Conservation (phyloP, 345 rosid genomes). For the Linum tenue region DNA sequence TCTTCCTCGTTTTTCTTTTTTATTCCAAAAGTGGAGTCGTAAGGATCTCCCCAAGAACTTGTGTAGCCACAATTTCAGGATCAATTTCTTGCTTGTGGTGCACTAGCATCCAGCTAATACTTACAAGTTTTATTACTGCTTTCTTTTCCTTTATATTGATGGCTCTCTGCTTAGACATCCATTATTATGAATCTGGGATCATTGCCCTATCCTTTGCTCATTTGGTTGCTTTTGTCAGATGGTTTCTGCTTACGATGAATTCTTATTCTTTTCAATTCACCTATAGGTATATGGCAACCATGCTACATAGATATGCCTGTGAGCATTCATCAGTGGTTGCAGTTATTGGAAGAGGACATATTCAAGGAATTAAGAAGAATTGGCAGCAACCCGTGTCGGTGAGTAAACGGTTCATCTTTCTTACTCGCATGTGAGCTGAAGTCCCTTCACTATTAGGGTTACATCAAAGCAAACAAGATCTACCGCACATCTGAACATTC, state of each 20-base stretch:
- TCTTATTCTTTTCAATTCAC: not conserved
- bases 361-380: conserved; percentile 70
- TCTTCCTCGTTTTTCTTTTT: conserved; percentile 1
- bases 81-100: no score
- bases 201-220: no score
- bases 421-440: no score
- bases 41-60: no score
- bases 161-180: not conserved
- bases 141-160: not conserved
- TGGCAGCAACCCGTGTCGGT: conserved; percentile 84
- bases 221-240: not conserved
- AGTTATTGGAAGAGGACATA: conserved; percentile 94
- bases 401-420: conserved; percentile 12
- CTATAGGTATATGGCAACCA: conserved; percentile 88
- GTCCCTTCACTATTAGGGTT: no score
- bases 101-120: no score
- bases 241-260: not conserved
- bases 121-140: no score
- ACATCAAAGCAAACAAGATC: no score
- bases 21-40: no score
- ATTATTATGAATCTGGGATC: not conserved
- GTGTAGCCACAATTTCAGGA: no score
- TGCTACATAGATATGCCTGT: conserved; percentile 52
- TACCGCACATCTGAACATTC: not conserved
- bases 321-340: conserved; percentile 84